Evolutionary conservation across 257 asterid species (phyloP).

Genomic region (Thymus mandschuricus): DNA sequence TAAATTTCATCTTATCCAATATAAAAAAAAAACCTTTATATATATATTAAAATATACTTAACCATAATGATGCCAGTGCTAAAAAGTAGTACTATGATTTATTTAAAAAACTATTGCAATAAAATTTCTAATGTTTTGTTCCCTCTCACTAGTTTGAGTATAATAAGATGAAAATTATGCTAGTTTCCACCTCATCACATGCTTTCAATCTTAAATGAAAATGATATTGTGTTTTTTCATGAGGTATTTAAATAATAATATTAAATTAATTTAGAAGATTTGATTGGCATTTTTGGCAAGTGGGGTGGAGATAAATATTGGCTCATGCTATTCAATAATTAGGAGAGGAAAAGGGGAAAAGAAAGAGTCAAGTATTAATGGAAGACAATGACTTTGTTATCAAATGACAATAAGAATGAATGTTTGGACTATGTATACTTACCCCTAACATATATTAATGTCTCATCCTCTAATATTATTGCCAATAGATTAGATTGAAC

Average conservation of each 20-base stretch:
- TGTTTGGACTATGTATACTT: constrained; percentile 27
- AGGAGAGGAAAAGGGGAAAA: background rate
- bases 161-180: no score
- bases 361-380: constrained; percentile 32
- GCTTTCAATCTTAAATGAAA: background rate
- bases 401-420: constrained; percentile 39
- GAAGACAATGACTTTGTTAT: constrained; percentile 33
- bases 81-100: no score
- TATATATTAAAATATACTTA: no score
- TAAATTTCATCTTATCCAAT: no score
- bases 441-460: constrained; percentile 18
- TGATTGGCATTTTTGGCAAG: constrained; percentile 8
- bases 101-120: no score
- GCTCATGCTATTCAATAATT: constrained; percentile 24
- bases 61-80: no score
- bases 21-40: no score
- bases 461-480: constrained; percentile 34
- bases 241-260: background rate
- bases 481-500: constrained; percentile 21
- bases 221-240: background rate
- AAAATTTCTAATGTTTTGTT: background rate
- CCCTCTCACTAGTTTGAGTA: background rate
- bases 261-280: background rate
- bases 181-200: background rate
- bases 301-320: constrained; percentile 1